These are phyloP conservation scores for Larix kaempferi DNA, from an alignment of 75 land plant species.

Conservation along the genomic window DNA sequence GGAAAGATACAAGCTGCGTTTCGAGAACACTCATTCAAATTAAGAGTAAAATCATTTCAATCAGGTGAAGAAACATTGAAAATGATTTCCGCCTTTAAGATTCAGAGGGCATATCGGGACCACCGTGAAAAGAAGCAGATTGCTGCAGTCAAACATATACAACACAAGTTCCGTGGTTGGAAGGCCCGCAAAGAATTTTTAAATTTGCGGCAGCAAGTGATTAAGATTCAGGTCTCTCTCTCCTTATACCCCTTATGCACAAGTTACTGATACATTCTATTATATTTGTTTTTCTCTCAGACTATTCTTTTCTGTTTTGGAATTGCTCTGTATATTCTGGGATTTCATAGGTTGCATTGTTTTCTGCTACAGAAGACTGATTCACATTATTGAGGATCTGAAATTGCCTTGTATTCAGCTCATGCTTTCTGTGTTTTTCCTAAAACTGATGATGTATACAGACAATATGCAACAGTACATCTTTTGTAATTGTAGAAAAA, in stretches of 20 bases:
- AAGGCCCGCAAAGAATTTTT: constrained; percentile 62
- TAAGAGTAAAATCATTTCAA: constrained; percentile 30
- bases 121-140: constrained; percentile 41
- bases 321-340: background rate
- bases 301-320: background rate
- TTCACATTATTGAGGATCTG: no score
- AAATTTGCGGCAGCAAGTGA: constrained; percentile 51
- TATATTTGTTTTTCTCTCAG: background rate
- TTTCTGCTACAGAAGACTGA: background rate
- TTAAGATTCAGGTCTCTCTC: constrained; percentile 63
- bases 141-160: constrained; percentile 66
- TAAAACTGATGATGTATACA: no score
- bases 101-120: constrained; percentile 65
- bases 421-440: no score
- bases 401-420: no score
- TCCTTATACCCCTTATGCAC: background rate
- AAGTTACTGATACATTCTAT: background rate
- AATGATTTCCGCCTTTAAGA: constrained; percentile 65
- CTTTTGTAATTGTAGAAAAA: no score
- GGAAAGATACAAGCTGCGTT: constrained; percentile 74
- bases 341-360: background rate
- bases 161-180: constrained; percentile 66
- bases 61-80: constrained; percentile 30
- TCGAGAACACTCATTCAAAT: constrained; percentile 51
- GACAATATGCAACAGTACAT: no score